These are phyloP conservation scores for Hericium alpestre DNA, from an alignment of 768 basidiomycete species.

Conservation along the genomic window DNA sequence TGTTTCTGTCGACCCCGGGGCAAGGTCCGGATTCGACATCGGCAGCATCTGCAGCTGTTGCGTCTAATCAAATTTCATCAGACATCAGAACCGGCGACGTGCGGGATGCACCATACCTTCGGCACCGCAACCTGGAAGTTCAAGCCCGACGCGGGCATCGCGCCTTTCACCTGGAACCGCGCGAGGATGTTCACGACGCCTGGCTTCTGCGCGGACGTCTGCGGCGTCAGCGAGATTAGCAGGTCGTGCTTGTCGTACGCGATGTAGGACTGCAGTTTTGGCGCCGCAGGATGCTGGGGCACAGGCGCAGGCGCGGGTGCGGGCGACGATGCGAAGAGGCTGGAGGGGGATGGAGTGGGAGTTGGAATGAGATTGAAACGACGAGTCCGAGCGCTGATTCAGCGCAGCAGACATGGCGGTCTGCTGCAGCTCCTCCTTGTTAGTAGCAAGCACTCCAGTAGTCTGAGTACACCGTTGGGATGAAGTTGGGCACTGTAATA, in stretches of 20 bases:
- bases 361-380: too few species aligned
- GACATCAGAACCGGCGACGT: neutral
- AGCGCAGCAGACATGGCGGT: too few species aligned
- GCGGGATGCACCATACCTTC: conserved; percentile 42
- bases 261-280: conserved; percentile 60
- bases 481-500: too few species aligned
- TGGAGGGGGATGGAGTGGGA: conserved; percentile 4
- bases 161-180: conserved; percentile 64
- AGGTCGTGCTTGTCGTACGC: conserved; percentile 91
- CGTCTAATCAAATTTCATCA: conserved; percentile 40
- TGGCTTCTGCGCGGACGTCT: conserved; percentile 69
- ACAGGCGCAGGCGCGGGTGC: conserved; percentile 10
- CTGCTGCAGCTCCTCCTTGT: neutral
- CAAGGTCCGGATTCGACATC: conserved; percentile 80
- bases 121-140: conserved; percentile 98
- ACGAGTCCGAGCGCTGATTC: too few species aligned
- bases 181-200: conserved; percentile 87
- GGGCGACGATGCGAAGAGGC: conserved; percentile 14
- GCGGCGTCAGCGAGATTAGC: conserved; percentile 82
- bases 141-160: conserved; percentile 44
- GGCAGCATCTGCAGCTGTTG: conserved; percentile 97
- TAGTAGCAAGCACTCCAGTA: too few species aligned
- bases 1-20: conserved; percentile 74
- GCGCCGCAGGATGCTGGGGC: conserved; percentile 28
- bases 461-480: too few species aligned